Base-by-base conservation (phyloP, 2,329 filamentous ascomycete genomes). In the Harringtonia aguacate region DNA sequence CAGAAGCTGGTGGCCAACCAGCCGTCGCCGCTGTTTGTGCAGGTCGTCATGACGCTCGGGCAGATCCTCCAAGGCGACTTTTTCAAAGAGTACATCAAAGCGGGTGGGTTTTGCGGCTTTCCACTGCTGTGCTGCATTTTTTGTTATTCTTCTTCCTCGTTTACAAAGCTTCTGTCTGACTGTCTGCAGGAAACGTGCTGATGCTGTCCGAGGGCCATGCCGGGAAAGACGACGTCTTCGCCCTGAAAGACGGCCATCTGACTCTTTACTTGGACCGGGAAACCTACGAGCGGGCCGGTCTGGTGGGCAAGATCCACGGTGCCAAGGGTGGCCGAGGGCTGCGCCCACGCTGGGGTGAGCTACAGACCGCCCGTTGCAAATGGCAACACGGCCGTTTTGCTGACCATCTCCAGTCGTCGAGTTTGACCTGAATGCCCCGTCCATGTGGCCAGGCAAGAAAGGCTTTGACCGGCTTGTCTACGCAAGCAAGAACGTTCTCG, bases 1-100 rank as follows among this genome's bases (percentile, higher is more conserved):
- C 58, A 69, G 28, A 72, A 72, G 49, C 56, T 88, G 15, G 36
- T 29, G 12, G 36, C 17, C 9, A 36, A 55, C 4, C 53, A 52
- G 13, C 53, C 53, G 8, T 52, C 53, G 6, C 69, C 72, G 2
- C 51, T 53, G 13, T 94, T 86, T 67, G 75, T 75, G 28, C 74
- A 77, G 47, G 77, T 94, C 3, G 75, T 77, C 52, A 80, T 94
- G 73, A 76, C 77, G 4, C 69, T 95, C 10, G 72, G 72, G 9
- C 79, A 86, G 46, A 58, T 97, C 6, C 59, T 97, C 1, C 72
- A 83, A 29, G 76, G 77, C 1, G 75, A 80, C 0, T 94, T 95
- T 55, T 88, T 95, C 55, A 82, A 76, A n/a, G 70, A 79, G 36
- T 89, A 94, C 57, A 81, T 97, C 52, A 94, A 94, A 61, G 73